Base-by-base conservation (phyloP, 345 rosid genomes). In the Eucalyptus regnans region DNA sequence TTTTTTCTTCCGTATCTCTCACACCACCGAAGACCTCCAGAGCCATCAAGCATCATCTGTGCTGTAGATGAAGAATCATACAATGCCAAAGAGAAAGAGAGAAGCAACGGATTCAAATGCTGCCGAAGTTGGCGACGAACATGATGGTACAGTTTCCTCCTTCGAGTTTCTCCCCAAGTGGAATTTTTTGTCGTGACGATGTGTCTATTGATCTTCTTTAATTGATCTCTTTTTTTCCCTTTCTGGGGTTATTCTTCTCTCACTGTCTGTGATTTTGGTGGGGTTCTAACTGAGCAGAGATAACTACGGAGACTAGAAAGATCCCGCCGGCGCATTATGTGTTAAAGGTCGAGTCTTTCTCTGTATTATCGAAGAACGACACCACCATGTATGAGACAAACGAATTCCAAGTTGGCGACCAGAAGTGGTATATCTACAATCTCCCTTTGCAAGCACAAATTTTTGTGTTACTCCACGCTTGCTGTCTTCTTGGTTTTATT, bases 291-390 rank as follows among this genome's bases (percentile, higher is more conserved):
- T 76, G 83, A 41, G 84, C 84, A 76, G 48, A 76, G 27, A 76
- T 76, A 41, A 76, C 83, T 20, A 76, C 48, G 14, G 83, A 41
- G 44, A 33, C 0, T 43, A 37, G 83, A 76, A 0, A 76, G 48
- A 1, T 76, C 8, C 0, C 27, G 83, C 83, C 48, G 48, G 83
- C 83, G 0, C 83, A 41, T 76, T 41, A 76, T 76, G 48, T 41
- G 56, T 0, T 87, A 3, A 87, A 88, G 54, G 44, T 80, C 51
- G 41, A 88, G 87, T 43, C 41, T 29, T 88, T 81, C 52, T 44
- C 89, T 37, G 0, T 48, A 12, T 0, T 64, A 0, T 87, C 56
- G 1, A n/a, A 31, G 11, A 87, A 0, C 85, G 43, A 1, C 17
- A 49, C 1, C 23, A 48, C 31, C 44, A 49, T 43, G 37, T 64